phyloP scores from a whole-genome alignment of 2,329 filamentous ascomycete species.

The Exserohilum turcica region DNA sequence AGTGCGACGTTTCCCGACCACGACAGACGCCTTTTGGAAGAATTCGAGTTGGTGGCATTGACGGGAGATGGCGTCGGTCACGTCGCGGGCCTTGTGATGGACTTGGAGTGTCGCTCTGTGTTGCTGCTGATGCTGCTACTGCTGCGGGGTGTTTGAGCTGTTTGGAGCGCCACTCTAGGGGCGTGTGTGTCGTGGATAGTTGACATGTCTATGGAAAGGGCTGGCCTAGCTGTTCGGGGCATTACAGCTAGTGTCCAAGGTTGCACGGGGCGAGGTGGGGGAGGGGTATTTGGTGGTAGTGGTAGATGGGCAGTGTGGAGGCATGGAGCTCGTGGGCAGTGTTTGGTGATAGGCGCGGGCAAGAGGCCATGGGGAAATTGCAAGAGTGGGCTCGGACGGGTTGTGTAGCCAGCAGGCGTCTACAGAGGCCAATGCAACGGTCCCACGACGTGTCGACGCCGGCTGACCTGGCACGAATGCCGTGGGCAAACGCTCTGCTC shows the following conservation, averaged over 20 bases:
- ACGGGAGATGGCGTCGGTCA: slow-evolving; percentile 1
- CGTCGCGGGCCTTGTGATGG: not conserved
- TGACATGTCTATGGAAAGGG: slow-evolving; percentile 6
- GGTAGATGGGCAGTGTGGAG: slow-evolving; percentile 4
- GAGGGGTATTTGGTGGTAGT: not conserved
- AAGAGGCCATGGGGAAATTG: slow-evolving; percentile 4
- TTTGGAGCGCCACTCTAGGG: slow-evolving; percentile 1
- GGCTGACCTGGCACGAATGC: not conserved
- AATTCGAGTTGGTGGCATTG: not conserved
- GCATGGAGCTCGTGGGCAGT: slow-evolving; percentile 8
- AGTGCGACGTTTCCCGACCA: slow-evolving; percentile 9
- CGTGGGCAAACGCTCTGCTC: not conserved
- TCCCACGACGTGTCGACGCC: slow-evolving; percentile 2
- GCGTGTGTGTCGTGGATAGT: slow-evolving; percentile 1
- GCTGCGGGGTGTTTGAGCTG: not conserved
- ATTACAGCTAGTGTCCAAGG: slow-evolving; percentile 4
- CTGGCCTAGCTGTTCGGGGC: not conserved
- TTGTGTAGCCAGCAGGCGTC: slow-evolving; percentile 3
- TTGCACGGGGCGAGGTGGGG: slow-evolving; percentile 9
- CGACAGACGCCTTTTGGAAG: not conserved
- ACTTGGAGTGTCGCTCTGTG: not conserved
- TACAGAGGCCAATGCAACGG: not conserved
- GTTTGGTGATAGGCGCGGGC: slow-evolving; percentile 9
- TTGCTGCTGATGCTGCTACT: not conserved
- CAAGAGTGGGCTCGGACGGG: slow-evolving; percentile 1